Base-by-base conservation (phyloP, 2,329 filamentous ascomycete genomes). In the Colletotrichum somersetense region DNA sequence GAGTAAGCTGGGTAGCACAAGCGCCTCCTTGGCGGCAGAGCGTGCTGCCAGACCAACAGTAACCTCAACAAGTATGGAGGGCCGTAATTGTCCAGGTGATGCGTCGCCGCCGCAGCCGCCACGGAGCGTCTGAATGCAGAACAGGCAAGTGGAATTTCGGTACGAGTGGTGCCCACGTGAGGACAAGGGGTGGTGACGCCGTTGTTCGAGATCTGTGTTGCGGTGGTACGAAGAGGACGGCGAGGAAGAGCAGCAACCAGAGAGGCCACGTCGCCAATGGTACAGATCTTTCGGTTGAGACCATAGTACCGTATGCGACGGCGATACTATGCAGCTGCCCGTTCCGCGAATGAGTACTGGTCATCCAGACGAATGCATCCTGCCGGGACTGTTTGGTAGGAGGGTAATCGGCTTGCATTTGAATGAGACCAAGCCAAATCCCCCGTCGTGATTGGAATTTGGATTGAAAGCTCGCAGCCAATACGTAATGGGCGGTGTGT, bases 171-270 rank as follows among this genome's bases (percentile, higher is more conserved):
- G 23, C 35, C 61, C 48, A 53, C 48, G 61, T 63, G 61, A 63
- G 61, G 48, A 63, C 61, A 53, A 63, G 46, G 35, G 61, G 16
- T 42, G 61, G 16, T 63, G 48, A 53, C 61, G 48, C 61, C 61
- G 61, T 63, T 42, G 61, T 52, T 63, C 46, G 48, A 63, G 48
- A 63, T 63, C 61, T 63, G 48, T 63, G 61, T 40, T 33, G 23
- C 33, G 12, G 61, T 63, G 35, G 35, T 18, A 63, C 48, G 23
- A 42, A 33, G n/a, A 20, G 10, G 8, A 46, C 11, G 48, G 35
- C 14, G 48, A 33, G n/a, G 46, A 30, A 53, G 35, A 30, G 23
- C 33, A 53, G 46, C n/a, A 35, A 26, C 18, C 23, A 26, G 61
- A 48, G 35, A 53, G 23, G 46, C 18, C 50, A 33, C 30, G 11